Evolutionary conservation across 148 eudicot species (phyloP).

Genomic region (Camellia sinensis): DNA sequence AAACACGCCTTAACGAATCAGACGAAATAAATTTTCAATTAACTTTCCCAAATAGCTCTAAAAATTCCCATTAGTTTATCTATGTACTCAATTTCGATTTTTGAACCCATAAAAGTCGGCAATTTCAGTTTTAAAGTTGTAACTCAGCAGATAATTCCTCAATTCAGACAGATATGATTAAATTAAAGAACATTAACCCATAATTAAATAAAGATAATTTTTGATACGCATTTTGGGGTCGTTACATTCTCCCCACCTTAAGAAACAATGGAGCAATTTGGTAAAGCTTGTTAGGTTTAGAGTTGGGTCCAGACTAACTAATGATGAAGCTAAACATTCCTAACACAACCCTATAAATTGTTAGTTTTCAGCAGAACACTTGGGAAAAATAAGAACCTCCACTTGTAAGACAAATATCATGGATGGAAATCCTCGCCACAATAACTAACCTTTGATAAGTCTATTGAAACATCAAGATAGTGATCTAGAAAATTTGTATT

Average conservation of each 20-base stretch:
- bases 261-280: conserved; percentile 3
- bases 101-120: too few relatives aligned
- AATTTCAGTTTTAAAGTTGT: too few relatives aligned
- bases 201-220: too few relatives aligned
- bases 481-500: conserved; percentile 95
- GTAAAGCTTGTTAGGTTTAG: not conserved
- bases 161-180: too few relatives aligned
- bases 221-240: too few relatives aligned
- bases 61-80: too few relatives aligned
- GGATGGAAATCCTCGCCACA: not conserved
- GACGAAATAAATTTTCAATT: too few relatives aligned
- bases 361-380: not conserved
- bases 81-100: too few relatives aligned
- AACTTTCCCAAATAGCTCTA: too few relatives aligned
- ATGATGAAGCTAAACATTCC: not conserved
- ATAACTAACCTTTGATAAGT: conserved; percentile 76
- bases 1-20: too few relatives aligned
- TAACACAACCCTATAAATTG: not conserved
- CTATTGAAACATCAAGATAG: conserved; percentile 69
- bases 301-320: not conserved
- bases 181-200: too few relatives aligned
- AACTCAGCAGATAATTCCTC: too few relatives aligned
- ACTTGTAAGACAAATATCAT: not conserved
- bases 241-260: not conserved
- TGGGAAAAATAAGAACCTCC: not conserved